These are phyloP conservation scores for Myriosclerotinia curreyana DNA, from an alignment of 2,329 filamentous ascomycete species.

Conservation along the genomic window DNA sequence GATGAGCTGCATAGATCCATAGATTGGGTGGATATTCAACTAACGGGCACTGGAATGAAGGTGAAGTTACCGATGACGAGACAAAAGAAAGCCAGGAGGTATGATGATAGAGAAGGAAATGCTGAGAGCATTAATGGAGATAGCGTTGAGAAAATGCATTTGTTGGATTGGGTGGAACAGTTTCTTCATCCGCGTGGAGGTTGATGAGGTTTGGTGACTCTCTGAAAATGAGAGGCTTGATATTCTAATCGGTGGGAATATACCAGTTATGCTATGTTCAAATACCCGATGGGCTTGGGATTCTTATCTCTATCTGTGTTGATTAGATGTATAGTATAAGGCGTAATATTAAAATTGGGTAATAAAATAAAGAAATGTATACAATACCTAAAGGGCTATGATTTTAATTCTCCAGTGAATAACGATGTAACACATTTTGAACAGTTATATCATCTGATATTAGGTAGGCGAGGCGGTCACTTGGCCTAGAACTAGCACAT, in stretches of 20 bases:
- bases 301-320: background rate
- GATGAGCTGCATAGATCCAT: background rate
- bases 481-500: too few species aligned
- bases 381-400: background rate
- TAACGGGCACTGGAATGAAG: background rate
- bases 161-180: background rate
- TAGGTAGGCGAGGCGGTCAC: too few species aligned
- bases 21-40: background rate
- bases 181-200: background rate
- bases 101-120: background rate
- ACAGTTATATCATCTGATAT: conserved; percentile 1
- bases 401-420: background rate
- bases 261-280: background rate
- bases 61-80: background rate
- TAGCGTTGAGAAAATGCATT: background rate
- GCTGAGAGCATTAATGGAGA: background rate
- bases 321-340: background rate
- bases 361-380: background rate
- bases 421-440: background rate
- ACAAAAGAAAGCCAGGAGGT: background rate
- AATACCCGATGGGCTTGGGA: background rate
- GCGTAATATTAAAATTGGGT: background rate
- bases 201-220: background rate
- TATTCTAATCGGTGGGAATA: background rate
- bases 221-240: too few species aligned